A percentile compares a stretch with the other conserved stretches of the same genome.
These are phyloP conservation scores for Mycena belliarum DNA, from an alignment of 768 basidiomycete species.

Conservation along the genomic window DNA sequence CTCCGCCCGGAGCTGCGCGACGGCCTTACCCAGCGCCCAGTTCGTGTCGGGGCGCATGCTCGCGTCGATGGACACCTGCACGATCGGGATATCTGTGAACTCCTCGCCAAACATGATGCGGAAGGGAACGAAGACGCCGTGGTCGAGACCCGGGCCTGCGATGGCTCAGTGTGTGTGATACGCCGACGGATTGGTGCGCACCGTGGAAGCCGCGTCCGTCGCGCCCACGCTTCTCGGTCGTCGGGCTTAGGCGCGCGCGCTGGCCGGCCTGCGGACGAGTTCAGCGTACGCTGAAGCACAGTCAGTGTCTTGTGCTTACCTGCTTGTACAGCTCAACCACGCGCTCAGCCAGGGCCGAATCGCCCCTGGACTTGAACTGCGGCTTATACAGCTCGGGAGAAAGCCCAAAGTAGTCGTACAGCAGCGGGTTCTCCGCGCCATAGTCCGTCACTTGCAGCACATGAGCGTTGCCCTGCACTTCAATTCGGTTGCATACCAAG, in stretches of 20 bases:
- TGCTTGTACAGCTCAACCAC: conserved; percentile 62
- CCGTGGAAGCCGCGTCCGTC: conserved; percentile 62
- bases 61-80: conserved; percentile 30
- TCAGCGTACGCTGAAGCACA: no score
- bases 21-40: conserved; percentile 65
- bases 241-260: conserved; percentile 48
- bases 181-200: background rate
- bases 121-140: conserved; percentile 83
- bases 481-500: conserved; percentile 42
- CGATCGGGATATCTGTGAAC: conserved; percentile 62
- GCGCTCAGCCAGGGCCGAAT: conserved; percentile 53
- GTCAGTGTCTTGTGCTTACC: conserved; percentile 28
- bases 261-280: conserved; percentile 49
- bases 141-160: conserved; percentile 66
- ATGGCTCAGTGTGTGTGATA: background rate
- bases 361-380: conserved; percentile 70
- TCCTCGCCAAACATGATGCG: conserved; percentile 74
- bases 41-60: conserved; percentile 60
- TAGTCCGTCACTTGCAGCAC: conserved; percentile 66
- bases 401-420: conserved; percentile 67
- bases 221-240: conserved; percentile 54
- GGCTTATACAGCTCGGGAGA: conserved; percentile 53
- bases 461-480: background rate
- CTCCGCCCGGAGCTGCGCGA: conserved; percentile 59
- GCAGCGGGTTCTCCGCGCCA: conserved; percentile 70